Base-by-base conservation (phyloP, 441 rosid genomes). In the Populus hybrid region DNA sequence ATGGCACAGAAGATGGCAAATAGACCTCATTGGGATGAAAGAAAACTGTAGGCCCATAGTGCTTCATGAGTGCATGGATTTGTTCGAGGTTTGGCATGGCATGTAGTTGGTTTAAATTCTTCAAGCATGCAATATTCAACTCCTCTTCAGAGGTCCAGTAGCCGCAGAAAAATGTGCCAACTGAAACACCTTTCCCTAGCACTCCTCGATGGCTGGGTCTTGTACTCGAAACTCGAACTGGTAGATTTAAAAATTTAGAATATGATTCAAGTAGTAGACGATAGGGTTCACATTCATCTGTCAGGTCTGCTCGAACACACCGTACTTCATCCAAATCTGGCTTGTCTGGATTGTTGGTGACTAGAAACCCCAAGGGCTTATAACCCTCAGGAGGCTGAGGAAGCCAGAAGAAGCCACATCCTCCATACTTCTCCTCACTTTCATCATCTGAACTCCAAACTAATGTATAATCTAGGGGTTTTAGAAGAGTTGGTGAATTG, bases 81-180 rank as follows among this genome's bases (percentile, higher is more conserved):
- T 92, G 97, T 65, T 95, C 84, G 24, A 82, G 72, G 74, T 85
- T 91, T 66, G 99, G 97, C 99, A 90, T 92, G 59, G 94, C 89
- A 38, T 83, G 91, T 72, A 92, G 81, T 4, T 76, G 80, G 73
- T 90, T 87, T 0, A 83, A 80, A 78, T 90, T 95, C 87, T 80
- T 91, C 83, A 93, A 87, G 85, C 95, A 93, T 24, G 86, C 78
- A 9, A 87, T 79, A 61, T 65, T 26, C 64, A 78, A 53, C 21
- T 86, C 85, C 31, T 85, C 88, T 38, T 86, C 86, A 40, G 83
- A 68, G 5, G 64, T 78, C 82, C 83, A 80, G 79, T 64, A 65
- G 81, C 83, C 75, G 84, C 96, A 89, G 76, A 85, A 90, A 84
- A 93, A 93, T 14, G 95, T 86, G 71, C 99, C 97, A 16, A 88